These are phyloP conservation scores for Tetrapisispora iriomotensis DNA, from an alignment of 805 yeast species.

Conservation along the genomic window DNA sequence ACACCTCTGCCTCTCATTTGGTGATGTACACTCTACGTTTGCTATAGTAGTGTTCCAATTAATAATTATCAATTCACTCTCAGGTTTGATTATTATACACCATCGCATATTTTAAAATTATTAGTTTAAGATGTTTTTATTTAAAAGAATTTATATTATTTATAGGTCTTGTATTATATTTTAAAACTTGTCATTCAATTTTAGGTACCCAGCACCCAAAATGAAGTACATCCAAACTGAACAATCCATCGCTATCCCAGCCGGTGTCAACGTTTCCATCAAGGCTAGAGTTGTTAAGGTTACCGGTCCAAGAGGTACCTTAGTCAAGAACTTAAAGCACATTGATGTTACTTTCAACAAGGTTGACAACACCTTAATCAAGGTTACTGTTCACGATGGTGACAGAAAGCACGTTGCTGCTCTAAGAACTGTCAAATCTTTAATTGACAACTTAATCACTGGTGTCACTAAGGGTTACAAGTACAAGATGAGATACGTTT, in stretches of 20 bases:
- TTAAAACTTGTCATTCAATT: no score
- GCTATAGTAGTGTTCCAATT: no score
- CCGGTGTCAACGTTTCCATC: conserved; percentile 85
- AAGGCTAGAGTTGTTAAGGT: conserved; percentile 86
- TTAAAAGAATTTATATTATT: no score
- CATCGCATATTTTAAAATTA: no score
- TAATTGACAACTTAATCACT: conserved; percentile 85
- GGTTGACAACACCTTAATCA: conserved; percentile 49
- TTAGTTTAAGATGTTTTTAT: no score
- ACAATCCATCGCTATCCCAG: conserved; percentile 78
- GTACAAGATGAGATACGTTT: conserved; percentile 99
- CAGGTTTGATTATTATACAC: no score
- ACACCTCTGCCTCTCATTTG: no score
- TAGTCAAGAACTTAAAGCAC: conserved; percentile 86
- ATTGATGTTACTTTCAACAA: conserved; percentile 88
- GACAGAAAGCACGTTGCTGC: conserved; percentile 99
- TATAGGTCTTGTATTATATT: no score
- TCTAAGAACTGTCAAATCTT: conserved; percentile 95
- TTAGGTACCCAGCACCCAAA: conserved; percentile 7
- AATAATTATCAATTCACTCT: no score
- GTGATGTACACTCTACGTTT: no score
- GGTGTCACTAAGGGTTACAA: conserved; percentile 99
- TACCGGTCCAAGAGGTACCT: conserved; percentile 95
- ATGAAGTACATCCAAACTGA: conserved; percentile 87
- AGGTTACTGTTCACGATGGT: conserved; percentile 94